Percentiles rank a stretch among this genome's conserved stretches.
phyloP scores from a whole-genome alignment of 2,329 filamentous ascomycete species.

The Sphaerulina populicola region DNA sequence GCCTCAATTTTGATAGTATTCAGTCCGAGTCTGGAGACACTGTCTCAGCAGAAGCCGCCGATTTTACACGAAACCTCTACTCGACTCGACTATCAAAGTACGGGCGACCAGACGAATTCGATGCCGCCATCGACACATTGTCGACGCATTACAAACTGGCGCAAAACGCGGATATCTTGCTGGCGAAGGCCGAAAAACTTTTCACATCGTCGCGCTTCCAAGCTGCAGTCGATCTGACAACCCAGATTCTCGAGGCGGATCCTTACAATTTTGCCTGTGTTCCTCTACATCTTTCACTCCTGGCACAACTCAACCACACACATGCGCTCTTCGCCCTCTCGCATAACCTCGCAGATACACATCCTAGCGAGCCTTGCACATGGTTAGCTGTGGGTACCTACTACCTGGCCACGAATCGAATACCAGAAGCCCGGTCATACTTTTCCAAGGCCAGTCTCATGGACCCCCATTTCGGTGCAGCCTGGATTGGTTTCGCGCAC shows the following conservation, averaged over 20 bases:
- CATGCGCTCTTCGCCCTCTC: slow-evolving; percentile 86
- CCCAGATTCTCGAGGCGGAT: slow-evolving; percentile 70
- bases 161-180: slow-evolving; percentile 78
- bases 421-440: slow-evolving; percentile 87
- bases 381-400: slow-evolving; percentile 95
- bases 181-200: slow-evolving; percentile 80
- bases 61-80: slow-evolving; percentile 94
- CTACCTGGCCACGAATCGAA: slow-evolving; percentile 80
- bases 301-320: slow-evolving; percentile 78
- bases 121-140: slow-evolving; percentile 77
- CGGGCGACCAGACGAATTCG: slow-evolving; percentile 73
- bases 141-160: slow-evolving; percentile 87
- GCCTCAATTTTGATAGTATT: slow-evolving; percentile 82
- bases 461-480: slow-evolving; percentile 92
- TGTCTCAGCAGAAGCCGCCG: slow-evolving; percentile 72
- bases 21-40: slow-evolving; percentile 49
- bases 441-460: slow-evolving; percentile 97
- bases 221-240: slow-evolving; percentile 76
- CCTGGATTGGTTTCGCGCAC: slow-evolving; percentile 98
- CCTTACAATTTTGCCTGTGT: slow-evolving; percentile 85
- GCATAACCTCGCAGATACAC: slow-evolving; percentile 84
- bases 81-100: slow-evolving; percentile 94
- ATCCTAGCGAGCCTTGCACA: slow-evolving; percentile 81
- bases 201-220: slow-evolving; percentile 93
- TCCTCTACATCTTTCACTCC: slow-evolving; percentile 80